Evolutionary conservation across 768 basidiomycete species (phyloP).

Genomic region (Boletus rubropictus): DNA sequence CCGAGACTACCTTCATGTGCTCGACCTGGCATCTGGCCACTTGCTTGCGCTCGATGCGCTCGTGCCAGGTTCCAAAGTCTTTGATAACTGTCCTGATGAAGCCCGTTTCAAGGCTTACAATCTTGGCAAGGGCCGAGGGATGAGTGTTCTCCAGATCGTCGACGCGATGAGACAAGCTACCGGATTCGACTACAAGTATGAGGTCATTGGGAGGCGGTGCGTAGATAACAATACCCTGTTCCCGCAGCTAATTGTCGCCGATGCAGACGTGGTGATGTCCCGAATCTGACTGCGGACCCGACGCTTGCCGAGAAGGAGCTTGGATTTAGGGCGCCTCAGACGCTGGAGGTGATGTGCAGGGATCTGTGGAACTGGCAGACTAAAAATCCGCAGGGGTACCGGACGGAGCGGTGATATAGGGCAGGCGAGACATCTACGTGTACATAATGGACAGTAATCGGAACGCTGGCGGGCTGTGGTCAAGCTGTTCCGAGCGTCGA

Average conservation of each 20-base stretch:
- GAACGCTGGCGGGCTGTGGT: neutral
- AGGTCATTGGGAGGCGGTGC: conserved; percentile 86
- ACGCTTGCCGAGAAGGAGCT: conserved; percentile 87
- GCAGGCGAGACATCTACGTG: conserved; percentile 6
- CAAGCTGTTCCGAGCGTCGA: neutral
- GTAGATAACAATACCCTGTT: conserved; percentile 24
- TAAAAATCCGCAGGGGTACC: conserved; percentile 80
- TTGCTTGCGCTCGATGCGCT: conserved; percentile 86
- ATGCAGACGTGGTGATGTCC: conserved; percentile 84
- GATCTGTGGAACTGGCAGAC: conserved; percentile 99
- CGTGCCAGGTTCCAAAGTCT: conserved; percentile 47
- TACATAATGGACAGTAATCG: conserved; percentile 20
- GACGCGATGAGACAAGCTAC: conserved; percentile 92
- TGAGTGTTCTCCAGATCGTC: conserved; percentile 90
- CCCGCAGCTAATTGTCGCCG: conserved; percentile 3
- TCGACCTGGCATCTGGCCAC: conserved; percentile 94
- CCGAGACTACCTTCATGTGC: conserved; percentile 90
- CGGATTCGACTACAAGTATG: conserved; percentile 81
- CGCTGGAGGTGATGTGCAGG: conserved; percentile 87
- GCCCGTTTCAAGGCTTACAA: conserved; percentile 91
- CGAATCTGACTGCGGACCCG: conserved; percentile 93
- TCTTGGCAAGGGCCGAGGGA: conserved; percentile 87
- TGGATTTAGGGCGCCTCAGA: conserved; percentile 77
- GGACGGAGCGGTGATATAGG: conserved; percentile 22
- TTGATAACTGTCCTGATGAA: conserved; percentile 46